Conservation (phyloP, 78 protist species). For the Chrysochromulina tobinii region DNA sequence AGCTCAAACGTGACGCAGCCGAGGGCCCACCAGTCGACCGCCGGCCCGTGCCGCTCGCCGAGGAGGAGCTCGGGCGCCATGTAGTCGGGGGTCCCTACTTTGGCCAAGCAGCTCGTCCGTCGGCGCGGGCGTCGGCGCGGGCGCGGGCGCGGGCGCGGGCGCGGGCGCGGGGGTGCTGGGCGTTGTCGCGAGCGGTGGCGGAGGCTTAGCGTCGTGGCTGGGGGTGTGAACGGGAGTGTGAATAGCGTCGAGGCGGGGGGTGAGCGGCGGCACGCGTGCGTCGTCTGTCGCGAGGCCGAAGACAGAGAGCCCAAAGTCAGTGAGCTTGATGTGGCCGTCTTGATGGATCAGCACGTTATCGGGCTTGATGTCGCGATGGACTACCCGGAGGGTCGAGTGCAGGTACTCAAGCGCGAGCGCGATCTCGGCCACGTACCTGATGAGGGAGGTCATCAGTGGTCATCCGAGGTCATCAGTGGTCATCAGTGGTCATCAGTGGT, state of each 20-base stretch:
- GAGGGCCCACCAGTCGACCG: constrained; percentile 97
- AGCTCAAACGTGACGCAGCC: constrained; percentile 85
- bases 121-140: background rate
- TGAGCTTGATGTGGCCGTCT: constrained; percentile 87
- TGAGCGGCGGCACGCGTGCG: background rate
- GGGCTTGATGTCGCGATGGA: constrained; percentile 82
- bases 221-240: background rate
- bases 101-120: background rate
- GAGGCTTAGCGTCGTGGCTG: background rate
- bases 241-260: background rate
- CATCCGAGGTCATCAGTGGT: too few relatives aligned
- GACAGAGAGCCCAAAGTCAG: constrained; percentile 92
- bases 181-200: background rate
- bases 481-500: too few relatives aligned
- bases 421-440: constrained; percentile 64
- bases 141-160: background rate
- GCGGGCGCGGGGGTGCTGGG: background rate
- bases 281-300: constrained; percentile 43
- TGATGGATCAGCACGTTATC: constrained; percentile 81
- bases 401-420: constrained; percentile 78
- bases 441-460: too few relatives aligned
- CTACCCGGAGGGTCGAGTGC: constrained; percentile 68
- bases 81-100: constrained; percentile 94
- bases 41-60: constrained; percentile 75
- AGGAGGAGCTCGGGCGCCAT: constrained; percentile 92